phyloP scores from a whole-genome alignment of 768 basidiomycete species.

The Suillus decipiens region DNA sequence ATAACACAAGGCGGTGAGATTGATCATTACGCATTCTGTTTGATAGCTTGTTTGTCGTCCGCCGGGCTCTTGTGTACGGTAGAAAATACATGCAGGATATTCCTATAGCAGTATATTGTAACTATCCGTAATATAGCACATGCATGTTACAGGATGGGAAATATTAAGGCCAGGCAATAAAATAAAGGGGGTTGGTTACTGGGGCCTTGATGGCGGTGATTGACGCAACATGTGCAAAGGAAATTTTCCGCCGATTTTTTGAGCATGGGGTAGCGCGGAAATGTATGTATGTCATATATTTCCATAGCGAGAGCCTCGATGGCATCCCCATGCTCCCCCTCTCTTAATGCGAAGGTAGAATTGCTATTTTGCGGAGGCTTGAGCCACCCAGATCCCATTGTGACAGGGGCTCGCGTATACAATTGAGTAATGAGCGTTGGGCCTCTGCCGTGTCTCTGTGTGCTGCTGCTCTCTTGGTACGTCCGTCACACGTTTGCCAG shows the following conservation, averaged over 20 bases:
- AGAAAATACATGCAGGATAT: background rate
- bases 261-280: background rate
- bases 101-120: background rate
- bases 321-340: background rate
- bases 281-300: background rate
- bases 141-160: background rate
- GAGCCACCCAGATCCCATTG: background rate
- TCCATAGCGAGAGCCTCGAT: background rate
- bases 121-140: background rate
- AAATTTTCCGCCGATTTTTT: background rate
- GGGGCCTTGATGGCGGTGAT: background rate
- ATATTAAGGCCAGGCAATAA: background rate
- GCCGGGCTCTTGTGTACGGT: background rate
- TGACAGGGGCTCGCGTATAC: background rate
- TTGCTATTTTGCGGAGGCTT: background rate
- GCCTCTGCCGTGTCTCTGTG: background rate
- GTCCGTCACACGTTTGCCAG: background rate
- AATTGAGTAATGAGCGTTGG: background rate
- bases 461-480: background rate
- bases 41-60: background rate
- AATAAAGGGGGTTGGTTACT: background rate
- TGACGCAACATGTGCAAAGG: background rate
- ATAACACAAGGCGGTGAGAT: slow-evolving; percentile 18
- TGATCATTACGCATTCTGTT: background rate
- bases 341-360: slow-evolving; percentile 2